Evolutionary conservation across 2,329 filamentous ascomycete genomes (phyloP).

Genomic region (Neonectria sp.): DNA sequence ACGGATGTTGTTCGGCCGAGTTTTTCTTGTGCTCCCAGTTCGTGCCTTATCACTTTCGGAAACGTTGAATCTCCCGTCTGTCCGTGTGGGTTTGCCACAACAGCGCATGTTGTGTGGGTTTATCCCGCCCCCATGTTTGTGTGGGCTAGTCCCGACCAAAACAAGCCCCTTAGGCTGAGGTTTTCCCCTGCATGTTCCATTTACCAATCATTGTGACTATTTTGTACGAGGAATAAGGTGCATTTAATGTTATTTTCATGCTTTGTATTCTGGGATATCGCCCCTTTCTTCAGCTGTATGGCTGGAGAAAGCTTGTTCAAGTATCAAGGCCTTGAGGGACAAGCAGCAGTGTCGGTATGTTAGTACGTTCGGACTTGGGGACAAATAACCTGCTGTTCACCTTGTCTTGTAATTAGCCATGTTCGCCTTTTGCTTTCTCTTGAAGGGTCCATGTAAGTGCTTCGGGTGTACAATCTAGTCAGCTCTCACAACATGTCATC

Average conservation of each 20-base stretch:
- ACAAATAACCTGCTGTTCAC: no score
- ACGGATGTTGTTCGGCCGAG: not conserved
- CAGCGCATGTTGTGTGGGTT: not conserved
- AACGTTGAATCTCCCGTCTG: not conserved
- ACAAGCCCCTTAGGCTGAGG: not conserved
- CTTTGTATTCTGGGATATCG: not conserved
- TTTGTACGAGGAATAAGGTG: not conserved
- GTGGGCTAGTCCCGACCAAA: not conserved
- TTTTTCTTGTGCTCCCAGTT: not conserved
- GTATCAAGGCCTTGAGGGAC: not conserved
- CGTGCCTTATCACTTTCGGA: not conserved
- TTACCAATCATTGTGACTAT: not conserved
- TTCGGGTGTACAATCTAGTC: not conserved
- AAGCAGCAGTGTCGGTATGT: not conserved
- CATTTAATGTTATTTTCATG: not conserved
- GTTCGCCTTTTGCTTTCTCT: not conserved
- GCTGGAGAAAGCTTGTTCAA: not conserved
- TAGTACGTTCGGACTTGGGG: not conserved
- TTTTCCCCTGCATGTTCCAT: not conserved
- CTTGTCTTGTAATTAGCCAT: not conserved
- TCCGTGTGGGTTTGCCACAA: not conserved
- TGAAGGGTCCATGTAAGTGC: not conserved
- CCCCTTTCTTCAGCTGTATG: not conserved
- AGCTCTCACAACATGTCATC: not conserved
- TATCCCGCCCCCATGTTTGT: not conserved